Percentiles rank a stretch among this genome's conserved stretches.
Conservation (phyloP, 2,329 filamentous ascomycete genomes). For the Cladosporium sp. region DNA sequence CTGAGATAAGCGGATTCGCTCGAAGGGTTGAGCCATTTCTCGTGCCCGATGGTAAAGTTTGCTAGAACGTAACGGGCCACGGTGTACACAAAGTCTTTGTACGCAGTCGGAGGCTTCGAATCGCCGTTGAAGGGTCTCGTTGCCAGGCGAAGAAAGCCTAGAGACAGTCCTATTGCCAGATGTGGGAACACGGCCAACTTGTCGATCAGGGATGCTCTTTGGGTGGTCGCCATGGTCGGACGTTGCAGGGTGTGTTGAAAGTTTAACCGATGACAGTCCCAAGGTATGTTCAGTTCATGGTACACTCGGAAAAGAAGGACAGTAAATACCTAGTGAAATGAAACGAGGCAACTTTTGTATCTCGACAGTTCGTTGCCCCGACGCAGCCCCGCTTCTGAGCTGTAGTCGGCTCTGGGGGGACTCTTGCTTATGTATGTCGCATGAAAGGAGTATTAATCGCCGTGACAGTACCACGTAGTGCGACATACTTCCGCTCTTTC, state of each 20-base stretch:
- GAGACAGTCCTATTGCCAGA: not conserved
- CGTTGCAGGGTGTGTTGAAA: not conserved
- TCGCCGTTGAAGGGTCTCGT: constrained; percentile 5
- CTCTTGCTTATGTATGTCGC: too few species aligned
- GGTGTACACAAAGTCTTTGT: constrained; percentile 4
- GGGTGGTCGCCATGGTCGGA: constrained; percentile 4
- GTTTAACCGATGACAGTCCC: too few species aligned
- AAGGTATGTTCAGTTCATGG: too few species aligned
- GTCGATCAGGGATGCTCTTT: constrained; percentile 1
- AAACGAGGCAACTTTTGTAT: too few species aligned
- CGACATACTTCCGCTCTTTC: too few species aligned
- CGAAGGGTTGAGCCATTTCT: constrained; percentile 30
- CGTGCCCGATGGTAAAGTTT: constrained; percentile 27
- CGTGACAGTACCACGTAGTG: too few species aligned
- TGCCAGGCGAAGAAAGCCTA: constrained; percentile 2
- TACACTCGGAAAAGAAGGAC: too few species aligned
- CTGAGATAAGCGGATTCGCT: constrained; percentile 34
- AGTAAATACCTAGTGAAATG: too few species aligned
- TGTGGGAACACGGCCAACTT: constrained; percentile 4
- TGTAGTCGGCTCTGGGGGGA: too few species aligned
- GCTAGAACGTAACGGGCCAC: not conserved
- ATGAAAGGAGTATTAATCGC: too few species aligned
- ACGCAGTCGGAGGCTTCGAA: constrained; percentile 4
- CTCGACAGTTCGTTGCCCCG: too few species aligned
- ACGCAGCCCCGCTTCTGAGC: too few species aligned